A percentile compares a stretch with the other conserved stretches of the same genome.
These are phyloP conservation scores for Geranomyces variabilis DNA, from an alignment of 192 early-diverging fungal species.

Conservation along the genomic window DNA sequence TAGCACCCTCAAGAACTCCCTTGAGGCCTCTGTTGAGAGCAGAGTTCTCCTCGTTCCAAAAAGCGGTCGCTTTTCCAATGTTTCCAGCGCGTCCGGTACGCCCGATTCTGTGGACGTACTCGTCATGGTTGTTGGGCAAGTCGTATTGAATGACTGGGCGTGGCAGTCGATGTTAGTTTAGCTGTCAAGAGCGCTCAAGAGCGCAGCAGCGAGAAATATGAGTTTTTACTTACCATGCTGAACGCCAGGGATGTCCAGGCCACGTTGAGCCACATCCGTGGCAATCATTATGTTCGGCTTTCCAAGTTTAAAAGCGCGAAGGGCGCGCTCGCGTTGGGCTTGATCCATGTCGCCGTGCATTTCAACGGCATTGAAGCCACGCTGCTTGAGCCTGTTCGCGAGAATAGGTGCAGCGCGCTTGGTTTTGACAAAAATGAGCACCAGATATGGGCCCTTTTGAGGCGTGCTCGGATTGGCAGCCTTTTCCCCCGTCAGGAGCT, in stretches of 20 bases:
- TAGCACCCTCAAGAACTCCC: slow-evolving; percentile 76
- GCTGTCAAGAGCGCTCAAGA: slow-evolving; percentile 73
- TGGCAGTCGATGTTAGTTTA: slow-evolving; percentile 76
- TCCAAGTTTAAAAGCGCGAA: slow-evolving; percentile 89
- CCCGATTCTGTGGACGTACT: slow-evolving; percentile 97
- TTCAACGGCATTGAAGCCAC: slow-evolving; percentile 81
- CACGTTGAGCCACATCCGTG: slow-evolving; percentile 92
- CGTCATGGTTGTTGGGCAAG: slow-evolving; percentile 97
- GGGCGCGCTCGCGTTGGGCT: slow-evolving; percentile 73
- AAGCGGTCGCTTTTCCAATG: slow-evolving; percentile 93
- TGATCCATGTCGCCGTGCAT: slow-evolving; percentile 95
- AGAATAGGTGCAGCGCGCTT: slow-evolving; percentile 90
- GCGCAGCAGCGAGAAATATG: slow-evolving; percentile 69
- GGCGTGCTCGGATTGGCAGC: slow-evolving; percentile 38
- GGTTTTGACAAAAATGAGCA: slow-evolving; percentile 95
- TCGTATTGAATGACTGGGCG: slow-evolving; percentile 69
- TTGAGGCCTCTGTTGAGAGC: slow-evolving; percentile 79
- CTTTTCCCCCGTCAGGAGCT: slow-evolving; percentile 61
- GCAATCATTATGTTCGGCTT: slow-evolving; percentile 90
- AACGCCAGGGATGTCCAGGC: slow-evolving; percentile 91
- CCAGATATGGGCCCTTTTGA: slow-evolving; percentile 58
- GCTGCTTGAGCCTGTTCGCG: slow-evolving; percentile 67
- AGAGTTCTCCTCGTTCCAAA: slow-evolving; percentile 88
- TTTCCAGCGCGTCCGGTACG: slow-evolving; percentile 97
- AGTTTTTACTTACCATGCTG: slow-evolving; percentile 57